Conservation (phyloP, 805 yeast genomes). For the Wickerhamiella azymoides region DNA sequence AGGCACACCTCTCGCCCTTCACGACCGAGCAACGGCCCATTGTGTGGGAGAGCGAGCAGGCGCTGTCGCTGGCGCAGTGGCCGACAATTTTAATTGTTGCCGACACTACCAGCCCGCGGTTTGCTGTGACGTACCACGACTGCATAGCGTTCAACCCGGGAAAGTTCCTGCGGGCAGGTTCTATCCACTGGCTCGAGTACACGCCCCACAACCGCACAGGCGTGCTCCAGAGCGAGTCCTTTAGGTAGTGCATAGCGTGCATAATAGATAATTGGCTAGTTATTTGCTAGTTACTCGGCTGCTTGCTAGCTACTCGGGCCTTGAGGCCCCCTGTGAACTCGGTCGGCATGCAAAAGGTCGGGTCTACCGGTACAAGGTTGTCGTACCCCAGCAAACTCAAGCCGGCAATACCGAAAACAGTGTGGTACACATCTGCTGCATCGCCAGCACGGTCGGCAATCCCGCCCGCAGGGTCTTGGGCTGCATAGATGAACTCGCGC, state of each 20-base stretch:
- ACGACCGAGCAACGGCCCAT: conserved; percentile 45
- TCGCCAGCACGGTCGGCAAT: conserved; percentile 85
- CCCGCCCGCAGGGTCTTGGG: conserved; percentile 84
- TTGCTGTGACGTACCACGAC: conserved; percentile 68
- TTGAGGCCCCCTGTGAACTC: neutral
- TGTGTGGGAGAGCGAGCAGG: conserved; percentile 54
- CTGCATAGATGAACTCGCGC: conserved; percentile 48
- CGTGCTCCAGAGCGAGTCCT: neutral
- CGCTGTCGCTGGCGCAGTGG: conserved; percentile 58
- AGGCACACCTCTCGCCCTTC: conserved; percentile 80
- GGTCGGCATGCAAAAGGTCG: conserved; percentile 72
- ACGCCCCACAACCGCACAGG: conserved; percentile 21
- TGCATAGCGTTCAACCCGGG: conserved; percentile 71
- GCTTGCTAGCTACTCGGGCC: too few relatives aligned
- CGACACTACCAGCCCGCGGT: conserved; percentile 58
- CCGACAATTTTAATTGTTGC: conserved; percentile 52
- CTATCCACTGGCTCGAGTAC: conserved; percentile 62
- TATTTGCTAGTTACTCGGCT: too few relatives aligned
- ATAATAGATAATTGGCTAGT: too few relatives aligned
- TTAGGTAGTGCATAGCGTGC: too few relatives aligned
- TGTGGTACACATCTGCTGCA: conserved; percentile 86
- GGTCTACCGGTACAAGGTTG: conserved; percentile 53
- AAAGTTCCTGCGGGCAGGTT: conserved; percentile 31
- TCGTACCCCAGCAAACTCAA: conserved; percentile 58
- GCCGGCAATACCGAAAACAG: conserved; percentile 82